Conservation (phyloP, 2,329 filamentous ascomycete genomes). For the Aureobasidium mangrovei region DNA sequence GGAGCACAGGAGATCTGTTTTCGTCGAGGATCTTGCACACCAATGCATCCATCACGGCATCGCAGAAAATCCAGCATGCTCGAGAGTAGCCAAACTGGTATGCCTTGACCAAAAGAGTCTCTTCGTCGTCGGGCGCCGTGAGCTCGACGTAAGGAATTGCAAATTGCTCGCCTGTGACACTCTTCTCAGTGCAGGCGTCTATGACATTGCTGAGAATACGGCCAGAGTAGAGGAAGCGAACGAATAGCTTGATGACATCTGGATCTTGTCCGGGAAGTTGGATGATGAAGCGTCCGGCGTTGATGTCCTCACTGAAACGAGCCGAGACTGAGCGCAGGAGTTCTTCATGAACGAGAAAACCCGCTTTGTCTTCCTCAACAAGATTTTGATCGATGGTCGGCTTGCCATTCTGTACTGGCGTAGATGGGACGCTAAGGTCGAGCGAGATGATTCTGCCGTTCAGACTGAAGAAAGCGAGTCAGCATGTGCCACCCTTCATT, state of each 20-base stretch:
- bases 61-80: background rate
- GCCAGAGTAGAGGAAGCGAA: slow-evolving; percentile 4
- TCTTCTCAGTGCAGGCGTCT: background rate
- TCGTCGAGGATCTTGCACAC: background rate
- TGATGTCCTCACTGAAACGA: background rate
- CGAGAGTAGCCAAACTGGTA: background rate
- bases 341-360: background rate
- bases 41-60: background rate
- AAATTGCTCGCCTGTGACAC: background rate
- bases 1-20: background rate
- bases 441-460: background rate
- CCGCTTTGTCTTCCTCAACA: background rate
- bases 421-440: background rate
- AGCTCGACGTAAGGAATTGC: background rate
- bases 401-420: background rate
- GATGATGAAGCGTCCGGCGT: background rate
- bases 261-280: background rate
- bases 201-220: background rate
- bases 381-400: background rate
- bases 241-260: background rate
- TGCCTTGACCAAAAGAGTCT: background rate
- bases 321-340: background rate
- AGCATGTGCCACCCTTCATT: background rate
- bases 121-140: background rate
- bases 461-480: background rate